Base-by-base conservation (phyloP, 2,329 filamentous ascomycete genomes). In the Aspergillus quadrilineatus region DNA sequence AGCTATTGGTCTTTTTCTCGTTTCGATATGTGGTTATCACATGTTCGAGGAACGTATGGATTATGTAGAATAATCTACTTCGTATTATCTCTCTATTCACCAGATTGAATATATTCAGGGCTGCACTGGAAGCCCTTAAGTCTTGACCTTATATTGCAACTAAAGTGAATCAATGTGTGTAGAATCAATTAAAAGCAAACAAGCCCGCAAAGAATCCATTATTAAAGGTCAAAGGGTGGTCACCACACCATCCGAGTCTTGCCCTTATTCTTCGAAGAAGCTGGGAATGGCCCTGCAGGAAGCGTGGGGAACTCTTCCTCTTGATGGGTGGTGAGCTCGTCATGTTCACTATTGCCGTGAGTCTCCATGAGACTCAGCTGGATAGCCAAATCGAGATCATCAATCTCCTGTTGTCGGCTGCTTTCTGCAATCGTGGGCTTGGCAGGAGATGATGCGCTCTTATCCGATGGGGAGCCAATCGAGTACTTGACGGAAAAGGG, bases 301-400 rank as follows among this genome's bases (percentile, higher is more conserved):
- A 70, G 63, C 7, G 60, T 58, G 5, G 72, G 73, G 14, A 72
- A 74, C 34, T 73, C 70, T n/a, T 72, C 69, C 45, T 59, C 62
- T 32, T 67, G 65, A 26, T 65, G 47, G 5, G 48, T 54, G 7
- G 44, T 50, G 15, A 58, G 59, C 28, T 72, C 69, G n/a, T 70
- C 68, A 55, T 62, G 59, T 22, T 67, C 63, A 26, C 65, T 45
- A 7, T 42, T 82, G 64, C 80, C 82, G 66, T 81, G 75, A 62
- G 84, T 80, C 64, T 87, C 84, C 0, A 79, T 84, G 49, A 87
- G 73, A 67, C 85, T 87, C 28, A 87, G 67, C 67, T 85, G 83
- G 59, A 87, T 71, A 0, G 85, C 85, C 66, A 84, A 83, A 58
- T 86, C 82, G 32, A 88, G 65, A 68, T 87, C 85, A 44, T 79